Base-by-base conservation (phyloP, 1,284 basidiomycete species). In the Pseudozyma flocculosa region DNA sequence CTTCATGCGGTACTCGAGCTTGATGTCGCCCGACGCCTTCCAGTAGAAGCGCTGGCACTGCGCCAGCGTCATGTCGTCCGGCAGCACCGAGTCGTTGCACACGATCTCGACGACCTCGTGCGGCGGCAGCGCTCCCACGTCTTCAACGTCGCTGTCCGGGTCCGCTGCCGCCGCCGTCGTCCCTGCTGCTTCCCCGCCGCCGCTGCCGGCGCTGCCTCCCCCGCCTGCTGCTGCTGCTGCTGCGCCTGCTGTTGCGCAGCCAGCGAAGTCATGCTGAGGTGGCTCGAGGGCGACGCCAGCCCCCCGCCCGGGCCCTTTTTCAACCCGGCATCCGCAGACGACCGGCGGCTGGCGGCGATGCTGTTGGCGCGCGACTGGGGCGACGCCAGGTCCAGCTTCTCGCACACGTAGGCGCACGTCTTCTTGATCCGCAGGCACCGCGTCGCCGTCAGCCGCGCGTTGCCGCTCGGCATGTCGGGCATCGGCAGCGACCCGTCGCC, bases 81-180 rank as follows among this genome's bases (percentile, higher is more conserved):
- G 88, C 26, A 97, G 82, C 13, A 89, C 80, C 29, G 84, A 81
- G 62, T 90, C 87, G 70, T 89, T 90, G 79, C 92, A 95, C 34
- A 94, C 77, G 40, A 97, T 85, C 80, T 97, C 92, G 74, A 92
- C 88, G 38, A 83, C 71, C 40, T 92, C 88, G 68, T 93, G 90
- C 2, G 88, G 84, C 11, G 70, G 48, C 45, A 50, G 15, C 44
- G 18, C 39, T 19, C 21, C 5, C 18, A 24, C 14, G 21, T 24
- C 41, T 11, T 21, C 32, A n/a, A 19, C 3, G 9, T 22, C 32
- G 32, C 23, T 19, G 3, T 9, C n/a, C n/a, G n/a, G n/a, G n/a
- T n/a, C n/a, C n/a, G n/a, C n/a, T n/a, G n/a, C n/a, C n/a, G n/a
- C n/a, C n/a, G n/a, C n/a, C 30, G n/a, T 23, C 40, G 23, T 39